These are phyloP conservation scores for Clonostachys sp. DNA, from an alignment of 2,329 filamentous ascomycete genomes.

Conservation along the genomic window DNA sequence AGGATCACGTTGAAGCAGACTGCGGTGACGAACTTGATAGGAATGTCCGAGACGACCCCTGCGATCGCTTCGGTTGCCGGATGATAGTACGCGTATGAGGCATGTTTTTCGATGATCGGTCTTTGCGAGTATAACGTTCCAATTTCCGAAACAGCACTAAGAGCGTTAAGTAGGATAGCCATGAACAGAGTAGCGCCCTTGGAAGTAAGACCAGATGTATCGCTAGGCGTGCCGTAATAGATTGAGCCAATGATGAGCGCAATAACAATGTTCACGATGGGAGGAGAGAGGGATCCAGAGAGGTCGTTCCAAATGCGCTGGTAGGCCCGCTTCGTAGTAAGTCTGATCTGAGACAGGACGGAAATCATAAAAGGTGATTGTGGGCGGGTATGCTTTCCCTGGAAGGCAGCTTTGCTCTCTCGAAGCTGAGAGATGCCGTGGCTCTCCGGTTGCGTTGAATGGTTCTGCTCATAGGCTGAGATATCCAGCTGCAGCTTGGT, in stretches of 20 bases:
- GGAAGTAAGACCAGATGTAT: constrained; percentile 45
- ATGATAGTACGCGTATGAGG: constrained; percentile 45
- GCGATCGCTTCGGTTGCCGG: constrained; percentile 49
- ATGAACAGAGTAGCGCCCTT: constrained; percentile 56
- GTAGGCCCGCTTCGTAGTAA: constrained; percentile 46
- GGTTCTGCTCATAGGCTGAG: constrained; percentile 39
- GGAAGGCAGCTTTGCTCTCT: constrained; percentile 41
- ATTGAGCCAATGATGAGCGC: constrained; percentile 58
- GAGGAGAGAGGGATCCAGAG: constrained; percentile 37
- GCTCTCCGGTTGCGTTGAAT: constrained; percentile 5
- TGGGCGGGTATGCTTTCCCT: constrained; percentile 47
- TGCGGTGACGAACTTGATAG: constrained; percentile 49
- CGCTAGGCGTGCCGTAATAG: constrained; percentile 47
- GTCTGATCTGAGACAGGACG: constrained; percentile 44
- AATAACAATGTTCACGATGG: constrained; percentile 45
- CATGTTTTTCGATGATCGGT: constrained; percentile 44
- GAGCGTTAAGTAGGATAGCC: constrained; percentile 53
- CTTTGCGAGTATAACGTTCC: constrained; percentile 35
- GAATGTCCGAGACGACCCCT: constrained; percentile 49
- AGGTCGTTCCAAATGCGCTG: constrained; percentile 49
- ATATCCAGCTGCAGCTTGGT: constrained; percentile 39
- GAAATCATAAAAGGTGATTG: constrained; percentile 55
- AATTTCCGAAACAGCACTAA: constrained; percentile 53
- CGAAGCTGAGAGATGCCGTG: constrained; percentile 36
- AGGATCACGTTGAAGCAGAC: constrained; percentile 49